Conservation (phyloP, 169 alveolate species). For the Plasmodium gallinaceum region DNA sequence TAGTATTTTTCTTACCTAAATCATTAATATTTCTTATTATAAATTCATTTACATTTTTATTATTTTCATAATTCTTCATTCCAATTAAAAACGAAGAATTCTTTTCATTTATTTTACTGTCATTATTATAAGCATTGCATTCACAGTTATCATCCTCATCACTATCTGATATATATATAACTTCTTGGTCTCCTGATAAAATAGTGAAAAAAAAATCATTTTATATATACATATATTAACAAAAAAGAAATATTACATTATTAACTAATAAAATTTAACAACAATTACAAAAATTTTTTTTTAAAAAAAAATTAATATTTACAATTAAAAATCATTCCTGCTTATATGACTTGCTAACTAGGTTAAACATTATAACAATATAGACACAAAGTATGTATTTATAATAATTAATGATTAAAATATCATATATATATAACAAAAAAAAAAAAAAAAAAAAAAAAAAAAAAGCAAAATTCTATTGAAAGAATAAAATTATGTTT, state of each 20-base stretch:
- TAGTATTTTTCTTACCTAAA: conserved; percentile 5
- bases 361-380: too few species aligned
- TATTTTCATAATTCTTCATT: conserved; percentile 17
- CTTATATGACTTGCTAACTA: too few species aligned
- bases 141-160: conserved; percentile 36
- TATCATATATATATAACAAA: too few species aligned
- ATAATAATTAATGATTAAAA: too few species aligned
- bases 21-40: conserved; percentile 28
- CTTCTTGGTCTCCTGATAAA: conserved; percentile 42
- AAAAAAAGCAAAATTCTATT: too few species aligned
- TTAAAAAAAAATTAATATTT: background rate
- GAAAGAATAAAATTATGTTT: too few species aligned
- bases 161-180: conserved; percentile 69
- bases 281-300: too few species aligned
- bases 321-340: background rate
- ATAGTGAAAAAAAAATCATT: background rate
- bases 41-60: conserved; percentile 16
- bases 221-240: conserved; percentile 5
- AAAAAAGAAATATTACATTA: background rate
- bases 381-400: too few species aligned
- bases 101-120: conserved; percentile 19
- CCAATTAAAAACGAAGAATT: conserved; percentile 4
- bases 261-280: too few species aligned
- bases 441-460: too few species aligned
- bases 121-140: background rate